Percentiles rank a stretch among this genome's conserved stretches.
Conservation (phyloP, 179 eudicot genomes). For the Heliamphora pulchella region DNA sequence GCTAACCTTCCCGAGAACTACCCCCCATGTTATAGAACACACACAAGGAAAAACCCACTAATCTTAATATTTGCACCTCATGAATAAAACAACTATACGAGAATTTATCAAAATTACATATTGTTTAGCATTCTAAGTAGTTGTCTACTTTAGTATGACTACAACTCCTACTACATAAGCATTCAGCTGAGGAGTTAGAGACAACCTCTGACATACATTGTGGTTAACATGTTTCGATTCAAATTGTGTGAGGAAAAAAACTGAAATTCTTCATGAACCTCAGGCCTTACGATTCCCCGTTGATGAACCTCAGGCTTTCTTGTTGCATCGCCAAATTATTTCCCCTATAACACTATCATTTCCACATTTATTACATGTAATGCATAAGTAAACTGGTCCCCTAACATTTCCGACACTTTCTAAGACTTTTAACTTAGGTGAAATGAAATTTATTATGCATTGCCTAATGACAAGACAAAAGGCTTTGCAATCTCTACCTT, state of each 20-base stretch:
- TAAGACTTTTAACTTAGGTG: background rate
- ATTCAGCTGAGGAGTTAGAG: background rate
- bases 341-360: background rate
- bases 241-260: background rate
- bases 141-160: background rate
- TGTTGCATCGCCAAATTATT: background rate
- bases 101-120: background rate
- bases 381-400: background rate
- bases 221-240: background rate
- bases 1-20: background rate
- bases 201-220: background rate
- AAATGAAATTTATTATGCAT: background rate
- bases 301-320: background rate
- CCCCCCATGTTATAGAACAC: background rate
- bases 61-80: background rate
- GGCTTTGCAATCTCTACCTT: background rate
- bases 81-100: background rate
- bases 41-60: background rate
- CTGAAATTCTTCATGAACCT: background rate
- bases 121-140: background rate
- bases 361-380: background rate
- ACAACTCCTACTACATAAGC: background rate
- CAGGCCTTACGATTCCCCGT: background rate
- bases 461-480: background rate
- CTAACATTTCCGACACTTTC: background rate